A percentile compares a stretch with the other conserved stretches of the same genome.
These are phyloP conservation scores for Paramecium primaurelia DNA, from an alignment of 73 alveolate genomes.

Conservation along the genomic window DNA sequence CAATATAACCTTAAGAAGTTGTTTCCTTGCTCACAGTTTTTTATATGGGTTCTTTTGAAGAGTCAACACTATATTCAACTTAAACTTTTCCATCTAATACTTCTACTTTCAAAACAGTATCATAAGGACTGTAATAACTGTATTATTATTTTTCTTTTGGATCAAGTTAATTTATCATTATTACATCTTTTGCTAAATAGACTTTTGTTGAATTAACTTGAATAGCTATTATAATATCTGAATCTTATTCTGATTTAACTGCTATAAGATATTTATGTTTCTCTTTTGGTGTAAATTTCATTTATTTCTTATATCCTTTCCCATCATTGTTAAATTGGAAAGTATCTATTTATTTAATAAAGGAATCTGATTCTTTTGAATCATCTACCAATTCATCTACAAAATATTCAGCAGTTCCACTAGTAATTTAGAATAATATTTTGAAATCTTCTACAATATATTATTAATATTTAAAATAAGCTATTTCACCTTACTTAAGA, in stretches of 20 bases:
- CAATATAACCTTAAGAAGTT: not conserved
- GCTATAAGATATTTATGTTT: not conserved
- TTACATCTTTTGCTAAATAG: not conserved
- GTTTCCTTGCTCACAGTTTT: not conserved
- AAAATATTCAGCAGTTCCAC: not conserved
- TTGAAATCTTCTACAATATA: not conserved
- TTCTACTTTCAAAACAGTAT: not conserved
- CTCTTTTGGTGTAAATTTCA: not conserved
- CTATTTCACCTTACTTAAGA: not conserved
- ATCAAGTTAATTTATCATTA: not conserved
- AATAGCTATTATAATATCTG: not conserved
- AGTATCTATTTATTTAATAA: not conserved
- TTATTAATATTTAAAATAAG: not conserved
- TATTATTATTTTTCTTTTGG: not conserved
- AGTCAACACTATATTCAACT: not conserved
- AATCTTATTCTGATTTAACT: not conserved
- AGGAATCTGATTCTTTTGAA: not conserved
- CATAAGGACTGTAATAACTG: not conserved
- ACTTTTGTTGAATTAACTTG: not conserved
- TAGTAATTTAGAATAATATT: not conserved
- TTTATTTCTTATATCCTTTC: not conserved
- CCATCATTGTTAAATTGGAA: not conserved
- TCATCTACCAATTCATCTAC: not conserved
- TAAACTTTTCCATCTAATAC: not conserved
- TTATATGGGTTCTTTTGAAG: not conserved